Evolutionary conservation across 1,139 yeast genomes (phyloP).

Genomic region (Chernovozyma aurita): DNA sequence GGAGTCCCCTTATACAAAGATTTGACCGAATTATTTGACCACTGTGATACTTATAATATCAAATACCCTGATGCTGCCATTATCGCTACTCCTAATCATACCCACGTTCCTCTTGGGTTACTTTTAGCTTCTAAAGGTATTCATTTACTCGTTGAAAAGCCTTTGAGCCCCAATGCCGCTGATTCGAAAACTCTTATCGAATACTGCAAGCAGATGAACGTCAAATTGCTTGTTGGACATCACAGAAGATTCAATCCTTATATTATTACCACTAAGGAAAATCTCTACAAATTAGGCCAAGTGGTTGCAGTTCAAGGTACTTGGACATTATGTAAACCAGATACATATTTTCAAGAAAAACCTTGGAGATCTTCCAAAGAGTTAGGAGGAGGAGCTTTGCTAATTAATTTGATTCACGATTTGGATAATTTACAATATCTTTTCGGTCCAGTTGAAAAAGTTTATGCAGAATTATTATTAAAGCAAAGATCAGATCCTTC

Average conservation of each 20-base stretch:
- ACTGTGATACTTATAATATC: conserved; percentile 20
- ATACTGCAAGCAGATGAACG: conserved; percentile 20
- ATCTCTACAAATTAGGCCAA: conserved; percentile 26
- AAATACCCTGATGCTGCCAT: conserved; percentile 39
- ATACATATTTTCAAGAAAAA: conserved; percentile 30
- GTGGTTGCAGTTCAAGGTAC: conserved; percentile 38
- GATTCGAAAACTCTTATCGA: conserved; percentile 32
- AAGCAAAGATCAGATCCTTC: conserved; percentile 24
- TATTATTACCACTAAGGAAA: conserved; percentile 30
- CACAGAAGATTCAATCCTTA: conserved; percentile 43
- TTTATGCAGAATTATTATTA: conserved; percentile 34
- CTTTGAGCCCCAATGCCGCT: conserved; percentile 33
- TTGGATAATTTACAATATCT: conserved; percentile 39
- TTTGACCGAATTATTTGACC: conserved; percentile 25
- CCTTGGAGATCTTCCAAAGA: conserved; percentile 35
- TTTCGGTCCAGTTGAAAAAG: conserved; percentile 35
- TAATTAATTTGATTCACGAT: conserved; percentile 41
- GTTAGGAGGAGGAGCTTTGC: conserved; percentile 38
- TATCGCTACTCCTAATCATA: conserved; percentile 40
- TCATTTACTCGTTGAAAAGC: conserved; percentile 38
- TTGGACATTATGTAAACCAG: conserved; percentile 38
- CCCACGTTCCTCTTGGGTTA: conserved; percentile 32
- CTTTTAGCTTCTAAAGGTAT: conserved; percentile 33
- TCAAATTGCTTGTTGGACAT: conserved; percentile 38
- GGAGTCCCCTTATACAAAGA: conserved; percentile 24